Percentiles rank a stretch among this genome's conserved stretches.
These are phyloP conservation scores for Lactarius deliciosus DNA, from an alignment of 768 basidiomycete species.

Conservation along the genomic window DNA sequence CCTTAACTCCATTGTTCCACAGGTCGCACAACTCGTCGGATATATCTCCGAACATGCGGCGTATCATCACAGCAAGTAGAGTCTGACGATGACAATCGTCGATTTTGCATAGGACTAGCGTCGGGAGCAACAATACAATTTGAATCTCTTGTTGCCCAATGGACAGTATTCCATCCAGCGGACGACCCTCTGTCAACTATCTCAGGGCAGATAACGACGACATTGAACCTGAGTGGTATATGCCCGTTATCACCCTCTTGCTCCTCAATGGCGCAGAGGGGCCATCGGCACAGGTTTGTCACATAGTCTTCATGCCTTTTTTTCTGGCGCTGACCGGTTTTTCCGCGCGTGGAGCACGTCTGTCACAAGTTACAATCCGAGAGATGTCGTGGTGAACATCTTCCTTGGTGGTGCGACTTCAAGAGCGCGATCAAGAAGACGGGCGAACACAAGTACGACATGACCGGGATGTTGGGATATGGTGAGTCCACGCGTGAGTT, in stretches of 20 bases:
- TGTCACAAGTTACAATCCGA: conserved; percentile 89
- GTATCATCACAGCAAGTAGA: conserved; percentile 95
- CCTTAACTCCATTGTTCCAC: too few relatives aligned
- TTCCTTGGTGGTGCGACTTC: conserved; percentile 98
- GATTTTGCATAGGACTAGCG: conserved; percentile 88
- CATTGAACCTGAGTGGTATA: conserved; percentile 80
- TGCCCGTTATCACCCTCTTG: conserved; percentile 88
- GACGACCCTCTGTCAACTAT: conserved; percentile 83
- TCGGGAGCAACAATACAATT: conserved; percentile 83
- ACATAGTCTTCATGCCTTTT: conserved; percentile 10
- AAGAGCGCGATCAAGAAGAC: conserved; percentile 74
- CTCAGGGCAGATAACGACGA: conserved; percentile 80
- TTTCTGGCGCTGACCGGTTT: not conserved
- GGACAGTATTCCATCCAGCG: conserved; percentile 72
- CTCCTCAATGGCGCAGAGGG: conserved; percentile 87
- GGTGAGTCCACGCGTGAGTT: too few relatives aligned
- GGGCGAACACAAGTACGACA: conserved; percentile 69
- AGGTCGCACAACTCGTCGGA: too few relatives aligned
- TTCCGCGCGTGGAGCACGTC: conserved; percentile 82
- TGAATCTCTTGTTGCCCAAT: conserved; percentile 83
- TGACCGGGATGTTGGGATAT: too few relatives aligned
- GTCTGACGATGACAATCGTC: conserved; percentile 86
- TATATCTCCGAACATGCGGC: too few relatives aligned
- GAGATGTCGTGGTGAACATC: conserved; percentile 85
- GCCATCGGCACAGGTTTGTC: conserved; percentile 89